Percentiles rank a stretch among this genome's conserved stretches.
Conservation (phyloP, 306 rosid genomes). For the Calophaca sinica region DNA sequence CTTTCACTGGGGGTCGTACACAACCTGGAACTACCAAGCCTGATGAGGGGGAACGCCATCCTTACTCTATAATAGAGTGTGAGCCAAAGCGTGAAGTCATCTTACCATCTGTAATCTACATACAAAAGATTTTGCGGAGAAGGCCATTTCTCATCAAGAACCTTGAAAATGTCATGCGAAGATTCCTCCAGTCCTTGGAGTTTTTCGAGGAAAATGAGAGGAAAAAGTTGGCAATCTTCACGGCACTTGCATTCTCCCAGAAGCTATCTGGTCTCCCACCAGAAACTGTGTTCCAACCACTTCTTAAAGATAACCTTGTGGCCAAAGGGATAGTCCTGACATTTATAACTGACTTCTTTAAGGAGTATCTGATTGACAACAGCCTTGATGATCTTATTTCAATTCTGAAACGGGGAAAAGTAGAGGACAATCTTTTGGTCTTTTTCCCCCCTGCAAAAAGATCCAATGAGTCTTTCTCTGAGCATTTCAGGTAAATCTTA, state of each 20-base stretch:
- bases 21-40: conserved; percentile 99
- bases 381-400: conserved; percentile 98
- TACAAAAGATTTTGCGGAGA: conserved; percentile 93
- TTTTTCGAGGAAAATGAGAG: conserved; percentile 99
- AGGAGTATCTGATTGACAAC: conserved; percentile 91
- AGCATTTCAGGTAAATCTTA: conserved; percentile 87
- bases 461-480: conserved; percentile 85
- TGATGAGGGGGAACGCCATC: conserved; percentile 99
- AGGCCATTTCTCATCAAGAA: conserved; percentile 96
- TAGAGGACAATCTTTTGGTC: conserved; percentile 91
- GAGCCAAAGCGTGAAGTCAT: conserved; percentile 89
- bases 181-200: conserved; percentile 95
- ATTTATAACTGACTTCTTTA: conserved; percentile 95
- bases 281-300: conserved; percentile 96
- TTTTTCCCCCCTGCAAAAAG: conserved; percentile 89
- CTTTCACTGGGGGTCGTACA: conserved; percentile 98
- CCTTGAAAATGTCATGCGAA: conserved; percentile 99
- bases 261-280: conserved; percentile 99
- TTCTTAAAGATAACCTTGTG: conserved; percentile 98
- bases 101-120: conserved; percentile 86
- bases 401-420: conserved; percentile 93
- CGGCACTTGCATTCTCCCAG: conserved; percentile 99
- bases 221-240: conserved; percentile 98
- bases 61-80: conserved; percentile 84
- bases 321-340: conserved; percentile 97